A percentile compares a stretch with the other conserved stretches of the same genome.
phyloP scores from a whole-genome alignment of 106 monocot genomes.

The Apostasia shenzhenica region DNA sequence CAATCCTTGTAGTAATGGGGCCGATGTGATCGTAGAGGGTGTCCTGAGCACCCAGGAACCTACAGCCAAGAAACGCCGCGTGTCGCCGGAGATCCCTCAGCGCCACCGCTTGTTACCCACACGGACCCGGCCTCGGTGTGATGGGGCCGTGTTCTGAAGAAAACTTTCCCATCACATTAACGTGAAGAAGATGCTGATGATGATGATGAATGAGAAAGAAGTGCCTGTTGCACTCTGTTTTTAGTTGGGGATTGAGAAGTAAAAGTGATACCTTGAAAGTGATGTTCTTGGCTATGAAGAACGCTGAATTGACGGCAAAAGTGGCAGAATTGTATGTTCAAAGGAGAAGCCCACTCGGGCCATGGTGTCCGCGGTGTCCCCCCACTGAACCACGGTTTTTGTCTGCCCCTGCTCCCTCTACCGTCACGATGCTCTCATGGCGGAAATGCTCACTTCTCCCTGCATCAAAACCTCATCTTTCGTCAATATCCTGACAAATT shows the following conservation, averaged over 20 bases:
- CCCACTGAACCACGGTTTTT: conserved; percentile 82
- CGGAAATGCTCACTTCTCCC: conserved; percentile 87
- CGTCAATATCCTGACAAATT: neutral
- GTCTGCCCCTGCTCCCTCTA: conserved; percentile 83
- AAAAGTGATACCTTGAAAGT: conserved; percentile 64
- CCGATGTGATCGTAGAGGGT: conserved; percentile 87
- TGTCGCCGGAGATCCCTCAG: conserved; percentile 84
- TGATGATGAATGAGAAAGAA: neutral
- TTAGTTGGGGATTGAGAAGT: neutral
- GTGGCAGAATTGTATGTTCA: conserved; percentile 81
- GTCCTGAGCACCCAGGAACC: conserved; percentile 85
- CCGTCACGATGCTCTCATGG: conserved; percentile 58
- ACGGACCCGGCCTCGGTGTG: conserved; percentile 63
- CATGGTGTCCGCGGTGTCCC: conserved; percentile 70
- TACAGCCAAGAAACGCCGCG: conserved; percentile 73
- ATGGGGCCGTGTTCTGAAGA: conserved; percentile 70
- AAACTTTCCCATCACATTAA: no score
- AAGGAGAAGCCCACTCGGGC: conserved; percentile 37
- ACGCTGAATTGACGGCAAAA: conserved; percentile 74
- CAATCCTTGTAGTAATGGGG: conserved; percentile 96
- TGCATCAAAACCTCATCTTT: conserved; percentile 9
- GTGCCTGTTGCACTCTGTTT: neutral
- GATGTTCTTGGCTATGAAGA: conserved; percentile 85
- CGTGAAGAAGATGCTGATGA: no score
- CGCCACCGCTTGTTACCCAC: conserved; percentile 83